A percentile compares a stretch with the other conserved stretches of the same genome.
Conservation (phyloP, 495 filamentous ascomycete genomes). For the Zalerion maritima region DNA sequence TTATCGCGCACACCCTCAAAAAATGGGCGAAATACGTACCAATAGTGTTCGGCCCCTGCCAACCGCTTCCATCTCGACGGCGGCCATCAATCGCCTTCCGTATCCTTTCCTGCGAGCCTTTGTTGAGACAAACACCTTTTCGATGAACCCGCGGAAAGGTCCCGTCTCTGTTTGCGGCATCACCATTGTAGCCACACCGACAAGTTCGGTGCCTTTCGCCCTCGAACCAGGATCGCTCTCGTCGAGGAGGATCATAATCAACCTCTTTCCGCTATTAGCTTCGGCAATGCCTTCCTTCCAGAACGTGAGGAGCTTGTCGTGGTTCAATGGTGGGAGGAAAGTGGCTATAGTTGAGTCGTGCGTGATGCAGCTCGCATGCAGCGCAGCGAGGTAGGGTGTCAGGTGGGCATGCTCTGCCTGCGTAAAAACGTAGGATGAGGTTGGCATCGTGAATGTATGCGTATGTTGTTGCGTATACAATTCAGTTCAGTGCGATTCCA, state of each 20-base stretch:
- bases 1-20: too few relatives aligned
- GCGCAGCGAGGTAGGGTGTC: constrained; percentile 23
- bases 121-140: constrained; percentile 23
- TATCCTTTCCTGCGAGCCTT: constrained; percentile 16
- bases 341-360: constrained; percentile 22
- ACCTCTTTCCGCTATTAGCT: constrained; percentile 12
- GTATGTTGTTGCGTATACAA: too few relatives aligned
- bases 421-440: constrained; percentile 20
- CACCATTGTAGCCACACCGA: constrained; percentile 23
- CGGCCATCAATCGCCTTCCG: constrained; percentile 15
- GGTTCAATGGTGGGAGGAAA: constrained; percentile 22
- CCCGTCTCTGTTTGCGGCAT: constrained; percentile 21
- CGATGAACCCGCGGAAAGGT: constrained; percentile 20
- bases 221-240: constrained; percentile 11
- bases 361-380: constrained; percentile 24
- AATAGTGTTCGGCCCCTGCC: constrained; percentile 20
- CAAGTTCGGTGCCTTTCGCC: constrained; percentile 17
- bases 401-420: constrained; percentile 18
- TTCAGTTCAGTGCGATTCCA: too few relatives aligned
- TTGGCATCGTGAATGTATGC: too few relatives aligned
- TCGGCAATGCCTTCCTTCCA: constrained; percentile 26
- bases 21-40: constrained; percentile 11
- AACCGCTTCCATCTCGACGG: constrained; percentile 23
- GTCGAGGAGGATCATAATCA: constrained; percentile 22
- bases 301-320: constrained; percentile 24